These are phyloP conservation scores for Metarhizium guizhouense DNA, from an alignment of 2,329 filamentous ascomycete species.

Conservation along the genomic window DNA sequence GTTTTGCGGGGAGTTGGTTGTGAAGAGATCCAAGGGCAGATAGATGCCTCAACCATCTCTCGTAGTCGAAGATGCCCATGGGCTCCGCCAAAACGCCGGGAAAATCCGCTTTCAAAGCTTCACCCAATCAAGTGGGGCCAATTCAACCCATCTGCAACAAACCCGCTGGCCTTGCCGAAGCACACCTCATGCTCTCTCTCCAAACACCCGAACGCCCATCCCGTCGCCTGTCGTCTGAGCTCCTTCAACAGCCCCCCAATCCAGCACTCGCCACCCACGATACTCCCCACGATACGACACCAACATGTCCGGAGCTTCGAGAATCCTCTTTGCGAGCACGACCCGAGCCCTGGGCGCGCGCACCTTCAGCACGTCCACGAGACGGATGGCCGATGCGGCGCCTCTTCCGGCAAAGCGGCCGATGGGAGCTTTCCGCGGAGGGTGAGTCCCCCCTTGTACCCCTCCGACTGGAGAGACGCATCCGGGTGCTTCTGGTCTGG, in stretches of 20 bases:
- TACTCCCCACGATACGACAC: background rate
- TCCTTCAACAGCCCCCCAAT: no score
- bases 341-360: slow-evolving; percentile 27
- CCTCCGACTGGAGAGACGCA: no score
- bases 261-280: background rate
- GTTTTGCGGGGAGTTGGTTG: no score
- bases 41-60: background rate
- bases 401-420: slow-evolving; percentile 49
- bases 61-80: no score
- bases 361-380: slow-evolving; percentile 43
- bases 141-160: slow-evolving; percentile 1
- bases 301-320: slow-evolving; percentile 34
- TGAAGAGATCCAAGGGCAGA: no score
- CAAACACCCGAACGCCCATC: background rate
- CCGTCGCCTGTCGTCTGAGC: background rate
- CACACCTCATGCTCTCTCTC: background rate
- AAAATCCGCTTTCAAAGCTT: slow-evolving; percentile 1
- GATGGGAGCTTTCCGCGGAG: slow-evolving; percentile 52
- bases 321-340: slow-evolving; percentile 30
- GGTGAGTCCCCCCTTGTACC: slow-evolving; percentile 32
- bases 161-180: background rate
- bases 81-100: slow-evolving; percentile 7
- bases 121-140: slow-evolving; percentile 10
- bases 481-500: no score
- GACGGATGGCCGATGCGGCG: slow-evolving; percentile 33